Percentiles rank a stretch among this genome's conserved stretches.
phyloP scores from a whole-genome alignment of 2,329 filamentous ascomycete species.

The Phyllosticta paracitricarpa region DNA sequence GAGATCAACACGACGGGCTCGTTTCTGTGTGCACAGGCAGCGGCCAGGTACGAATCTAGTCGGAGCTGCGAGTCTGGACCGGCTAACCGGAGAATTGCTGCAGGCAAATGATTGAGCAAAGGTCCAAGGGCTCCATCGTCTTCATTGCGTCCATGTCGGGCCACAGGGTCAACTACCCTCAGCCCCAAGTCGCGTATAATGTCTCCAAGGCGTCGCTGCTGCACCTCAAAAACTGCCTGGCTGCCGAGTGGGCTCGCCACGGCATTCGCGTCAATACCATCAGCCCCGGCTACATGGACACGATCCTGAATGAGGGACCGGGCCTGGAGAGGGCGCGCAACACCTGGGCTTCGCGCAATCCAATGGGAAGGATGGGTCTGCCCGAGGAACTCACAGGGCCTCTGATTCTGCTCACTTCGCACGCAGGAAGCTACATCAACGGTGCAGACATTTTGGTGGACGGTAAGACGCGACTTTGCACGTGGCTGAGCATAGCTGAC shows the following conservation, averaged over 20 bases:
- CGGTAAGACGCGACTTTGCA: conserved; percentile 26
- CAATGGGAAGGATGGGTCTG: conserved; percentile 54
- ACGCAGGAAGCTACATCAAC: conserved; percentile 57
- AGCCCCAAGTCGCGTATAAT: conserved; percentile 65
- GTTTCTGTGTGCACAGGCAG: conserved; percentile 61
- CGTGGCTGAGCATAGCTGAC: not conserved
- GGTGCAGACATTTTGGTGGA: conserved; percentile 57
- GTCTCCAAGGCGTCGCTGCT: conserved; percentile 59
- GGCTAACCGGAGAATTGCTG: not conserved
- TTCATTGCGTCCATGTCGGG: conserved; percentile 60
- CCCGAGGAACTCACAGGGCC: conserved; percentile 54
- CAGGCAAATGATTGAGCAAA: conserved; percentile 43
- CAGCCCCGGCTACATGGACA: conserved; percentile 69
- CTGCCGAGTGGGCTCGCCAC: conserved; percentile 61
- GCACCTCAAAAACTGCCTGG: conserved; percentile 53
- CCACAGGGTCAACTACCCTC: conserved; percentile 60
- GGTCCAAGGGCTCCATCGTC: conserved; percentile 50
- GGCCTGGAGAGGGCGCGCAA: conserved; percentile 44
- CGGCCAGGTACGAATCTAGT: conserved; percentile 31
- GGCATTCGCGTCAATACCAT: conserved; percentile 64
- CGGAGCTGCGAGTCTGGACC: conserved; percentile 8
- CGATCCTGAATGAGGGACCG: conserved; percentile 58
- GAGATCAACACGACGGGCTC: conserved; percentile 64
- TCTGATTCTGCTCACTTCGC: conserved; percentile 50
- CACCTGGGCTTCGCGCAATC: conserved; percentile 51